Base-by-base conservation (phyloP, 257 asterid species). In the Solanum chaucha region DNA sequence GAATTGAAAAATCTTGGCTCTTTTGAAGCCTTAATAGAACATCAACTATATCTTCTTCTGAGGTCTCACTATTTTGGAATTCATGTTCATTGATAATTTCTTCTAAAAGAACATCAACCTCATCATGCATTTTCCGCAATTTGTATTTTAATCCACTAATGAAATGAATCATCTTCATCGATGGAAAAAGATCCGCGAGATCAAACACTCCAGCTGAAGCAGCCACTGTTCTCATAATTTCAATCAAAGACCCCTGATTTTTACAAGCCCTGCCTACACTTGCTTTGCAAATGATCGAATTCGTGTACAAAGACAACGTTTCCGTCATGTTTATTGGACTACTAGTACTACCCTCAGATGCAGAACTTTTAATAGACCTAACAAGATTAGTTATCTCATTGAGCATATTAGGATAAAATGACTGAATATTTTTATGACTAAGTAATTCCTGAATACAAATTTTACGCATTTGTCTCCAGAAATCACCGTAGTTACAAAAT, bases 401-500 rank as follows among this genome's bases (percentile, higher is more conserved):
- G 3, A 75, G 6, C 82, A 89, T 77, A 10, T 84, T 85, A 4
- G 88, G 81, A 20, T 19, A 26, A 35, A 89, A 89, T 6, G 85
- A 75, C 20, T 40, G 74, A 26, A 87, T 77, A 26, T 65, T 35
- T 58, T 87, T 89, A 6, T 86, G 30, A 20, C 82, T 70, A 13
- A 89, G 59, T 12, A 89, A 86, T 65, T 89, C 87, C 8, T 65
- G 24, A 5, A 48, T 82, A 28, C 88, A 89, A 17, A 89, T 74
- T 65, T 89, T 87, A 3, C 86, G 89, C 86, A 89, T 87, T 59
- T 87, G 89, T 59, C 85, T 72, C 89, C 91, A 89, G 84, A 64
- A 78, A 20, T 87, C 89, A 17, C 82, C 86, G 12, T 89, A 89
- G 1, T 83, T 86, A 70, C 87, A 36, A 36, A 85, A 84, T 2